These are phyloP conservation scores for Talaromyces verruculosus DNA, from an alignment of 2,329 filamentous ascomycete species.

Conservation along the genomic window DNA sequence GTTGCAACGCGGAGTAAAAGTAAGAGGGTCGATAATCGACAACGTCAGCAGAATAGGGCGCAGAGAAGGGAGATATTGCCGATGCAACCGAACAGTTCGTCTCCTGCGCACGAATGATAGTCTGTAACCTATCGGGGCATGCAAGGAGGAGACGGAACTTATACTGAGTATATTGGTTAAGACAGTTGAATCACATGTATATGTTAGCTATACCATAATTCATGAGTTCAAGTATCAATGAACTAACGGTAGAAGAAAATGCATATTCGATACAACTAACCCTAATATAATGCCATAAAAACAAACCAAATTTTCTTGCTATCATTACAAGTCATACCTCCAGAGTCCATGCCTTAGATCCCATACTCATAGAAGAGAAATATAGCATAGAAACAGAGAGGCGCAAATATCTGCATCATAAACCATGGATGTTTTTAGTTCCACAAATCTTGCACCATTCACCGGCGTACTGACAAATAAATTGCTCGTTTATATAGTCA, in stretches of 20 bases:
- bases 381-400: neutral
- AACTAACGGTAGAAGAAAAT: neutral
- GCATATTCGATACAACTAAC: neutral
- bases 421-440: neutral
- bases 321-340: slow-evolving; percentile 17
- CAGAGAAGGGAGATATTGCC: neutral
- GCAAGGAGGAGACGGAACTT: neutral
- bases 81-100: neutral
- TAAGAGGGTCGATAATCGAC: neutral
- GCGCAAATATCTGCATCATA: neutral
- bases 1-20: neutral
- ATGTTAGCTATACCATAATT: neutral
- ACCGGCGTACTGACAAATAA: neutral
- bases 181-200: neutral
- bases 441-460: neutral
- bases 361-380: neutral
- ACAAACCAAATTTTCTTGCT: slow-evolving; percentile 15
- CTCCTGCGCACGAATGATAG: neutral
- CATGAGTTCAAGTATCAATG: neutral
- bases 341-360: neutral
- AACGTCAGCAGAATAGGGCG: neutral
- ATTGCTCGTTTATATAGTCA: neutral
- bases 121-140: neutral
- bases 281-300: slow-evolving; percentile 7
- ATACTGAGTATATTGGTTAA: neutral